phyloP scores from a whole-genome alignment of 495 filamentous ascomycete species.

The Penicillium lagena region DNA sequence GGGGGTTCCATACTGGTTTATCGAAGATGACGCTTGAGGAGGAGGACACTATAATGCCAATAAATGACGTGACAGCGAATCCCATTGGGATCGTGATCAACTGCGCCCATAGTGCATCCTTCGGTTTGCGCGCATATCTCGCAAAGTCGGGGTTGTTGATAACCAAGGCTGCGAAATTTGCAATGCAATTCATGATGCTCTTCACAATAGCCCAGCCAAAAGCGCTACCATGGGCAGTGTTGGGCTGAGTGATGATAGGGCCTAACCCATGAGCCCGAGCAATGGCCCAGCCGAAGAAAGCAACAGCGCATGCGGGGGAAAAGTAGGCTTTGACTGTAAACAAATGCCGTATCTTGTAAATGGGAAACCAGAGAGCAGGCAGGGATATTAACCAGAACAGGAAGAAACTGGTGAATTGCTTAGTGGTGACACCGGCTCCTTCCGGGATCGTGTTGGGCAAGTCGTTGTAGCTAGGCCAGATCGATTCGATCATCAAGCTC shows the following conservation, averaged over 20 bases:
- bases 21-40: conserved; percentile 69
- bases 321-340: conserved; percentile 89
- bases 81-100: conserved; percentile 78
- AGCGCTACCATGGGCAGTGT: conserved; percentile 55
- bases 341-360: conserved; percentile 63
- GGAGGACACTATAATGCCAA: conserved; percentile 90
- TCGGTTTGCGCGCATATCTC: conserved; percentile 77
- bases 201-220: conserved; percentile 78
- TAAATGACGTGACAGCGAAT: conserved; percentile 86
- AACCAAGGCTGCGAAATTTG: conserved; percentile 82
- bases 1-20: conserved; percentile 79
- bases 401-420: conserved; percentile 72
- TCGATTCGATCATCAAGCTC: conserved; percentile 72
- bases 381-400: conserved; percentile 75
- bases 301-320: conserved; percentile 74
- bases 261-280: conserved; percentile 80
- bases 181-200: conserved; percentile 82
- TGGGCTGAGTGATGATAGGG: conserved; percentile 71
- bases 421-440: conserved; percentile 68
- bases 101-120: conserved; percentile 84
- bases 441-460: conserved; percentile 64
- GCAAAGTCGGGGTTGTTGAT: conserved; percentile 84
- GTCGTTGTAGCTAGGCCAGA: conserved; percentile 64
- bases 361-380: conserved; percentile 74
- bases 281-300: conserved; percentile 89